These are phyloP conservation scores for Fusarium anguioides DNA, from an alignment of 2,329 filamentous ascomycete genomes.

Conservation along the genomic window DNA sequence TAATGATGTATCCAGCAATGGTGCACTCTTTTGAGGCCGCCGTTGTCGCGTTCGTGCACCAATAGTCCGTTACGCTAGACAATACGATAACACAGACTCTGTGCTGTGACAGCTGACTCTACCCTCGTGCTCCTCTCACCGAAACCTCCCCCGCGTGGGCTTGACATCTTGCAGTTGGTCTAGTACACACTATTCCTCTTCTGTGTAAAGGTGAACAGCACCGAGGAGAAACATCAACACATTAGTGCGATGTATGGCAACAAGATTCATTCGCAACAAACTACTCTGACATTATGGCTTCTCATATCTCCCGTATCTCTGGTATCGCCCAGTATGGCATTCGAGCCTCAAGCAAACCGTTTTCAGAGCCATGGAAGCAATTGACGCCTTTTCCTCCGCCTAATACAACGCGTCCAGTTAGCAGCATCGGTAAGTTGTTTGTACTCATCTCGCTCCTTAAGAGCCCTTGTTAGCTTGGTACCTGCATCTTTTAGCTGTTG, in stretches of 20 bases:
- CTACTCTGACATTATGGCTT: background rate
- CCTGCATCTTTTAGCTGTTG: background rate
- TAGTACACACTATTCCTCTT: constrained; percentile 24
- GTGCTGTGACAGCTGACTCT: constrained; percentile 32
- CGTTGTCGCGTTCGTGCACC: constrained; percentile 12
- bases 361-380: background rate
- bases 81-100: constrained; percentile 16
- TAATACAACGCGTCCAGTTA: background rate
- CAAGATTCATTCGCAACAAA: background rate
- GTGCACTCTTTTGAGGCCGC: constrained; percentile 26
- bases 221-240: background rate
- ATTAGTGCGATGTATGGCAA: background rate
- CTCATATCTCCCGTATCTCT: background rate
- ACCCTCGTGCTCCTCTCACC: constrained; percentile 33
- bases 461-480: background rate
- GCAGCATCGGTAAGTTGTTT: background rate
- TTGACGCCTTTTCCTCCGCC: too few species aligned
- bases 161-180: constrained; percentile 9
- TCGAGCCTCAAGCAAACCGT: background rate
- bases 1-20: constrained; percentile 25
- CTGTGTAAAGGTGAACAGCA: constrained; percentile 21
- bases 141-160: constrained; percentile 24
- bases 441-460: background rate
- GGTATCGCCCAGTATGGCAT: background rate
- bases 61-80: constrained; percentile 16